Base-by-base conservation (phyloP, 805 yeast genomes). In the Ogataea philodendri region DNA sequence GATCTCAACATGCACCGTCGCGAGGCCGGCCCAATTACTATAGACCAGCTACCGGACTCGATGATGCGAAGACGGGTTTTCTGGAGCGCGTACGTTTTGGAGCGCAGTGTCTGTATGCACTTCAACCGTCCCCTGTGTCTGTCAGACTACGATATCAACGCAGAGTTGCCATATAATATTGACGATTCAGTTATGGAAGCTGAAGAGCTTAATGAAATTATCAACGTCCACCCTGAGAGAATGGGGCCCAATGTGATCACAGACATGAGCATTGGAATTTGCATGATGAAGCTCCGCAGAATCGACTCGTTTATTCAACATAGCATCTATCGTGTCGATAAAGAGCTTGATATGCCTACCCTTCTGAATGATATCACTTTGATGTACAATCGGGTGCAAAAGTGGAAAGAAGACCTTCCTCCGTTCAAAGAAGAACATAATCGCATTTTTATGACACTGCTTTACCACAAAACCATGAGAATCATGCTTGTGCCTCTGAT, bases 31-130 rank as follows among this genome's bases (percentile, higher is more conserved):
- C 26, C 32, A 4, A 22, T 48, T 2, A 42, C 47, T 10, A 23
- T 34, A 1, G 48, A 43, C 3, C 19, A 41, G 14, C 30, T 49
- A 17, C 42, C 42, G 17, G 38, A 35, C 6, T 43, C 45, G 2
- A 42, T 51, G 25, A 44, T 48, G 49, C 40, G 45, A 4, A 28
- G 53, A n/a, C 30, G 55, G 30, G 53, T 70, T 1, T 72, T 72
- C 46, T 72, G 77, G 77, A 63, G 71, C 35, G 67, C 68, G 4
- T 71, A 70, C 45, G 64, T 63, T 37, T 61, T 69, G 48, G 79
- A 74, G 43, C 46, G 78, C 26, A 54, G 71, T 14, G 64, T 75
- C 14, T 67, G 76, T 5, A 55, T 69, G 9, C 64, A 74, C 10
- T 49, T 75, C 15, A 78, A 79, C 1, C 60, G 78, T 22, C 70